A percentile compares a stretch with the other conserved stretches of the same genome.
phyloP scores from a whole-genome alignment of 2,329 filamentous ascomycete genomes.

The Mollisia scopiformis region DNA sequence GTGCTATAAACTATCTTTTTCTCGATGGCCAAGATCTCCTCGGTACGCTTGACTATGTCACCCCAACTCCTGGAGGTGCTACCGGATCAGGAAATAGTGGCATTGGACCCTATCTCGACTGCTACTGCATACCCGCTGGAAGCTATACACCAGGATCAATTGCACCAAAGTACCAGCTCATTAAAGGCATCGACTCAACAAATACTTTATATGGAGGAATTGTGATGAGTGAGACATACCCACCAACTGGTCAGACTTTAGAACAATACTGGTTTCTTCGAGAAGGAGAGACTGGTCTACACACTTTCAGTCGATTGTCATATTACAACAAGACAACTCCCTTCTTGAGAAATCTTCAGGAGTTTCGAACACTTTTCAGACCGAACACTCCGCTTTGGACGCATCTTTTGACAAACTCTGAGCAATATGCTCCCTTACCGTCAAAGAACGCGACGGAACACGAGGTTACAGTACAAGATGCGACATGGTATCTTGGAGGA shows the following conservation, averaged over 20 bases:
- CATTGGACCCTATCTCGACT: conserved; percentile 62
- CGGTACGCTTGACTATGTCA: conserved; percentile 39
- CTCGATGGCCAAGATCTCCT: conserved; percentile 57
- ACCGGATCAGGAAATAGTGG: conserved; percentile 46
- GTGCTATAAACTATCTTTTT: conserved; percentile 44
- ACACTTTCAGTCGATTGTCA: conserved; percentile 61
- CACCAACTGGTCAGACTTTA: conserved; percentile 58
- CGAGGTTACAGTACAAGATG: conserved; percentile 61
- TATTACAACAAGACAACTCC: conserved; percentile 62
- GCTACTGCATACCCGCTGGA: conserved; percentile 62
- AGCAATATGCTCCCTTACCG: conserved; percentile 56
- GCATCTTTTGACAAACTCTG: conserved; percentile 59
- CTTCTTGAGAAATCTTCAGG: conserved; percentile 60
- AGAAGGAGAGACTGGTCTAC: conserved; percentile 64
- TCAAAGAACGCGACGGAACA: conserved; percentile 44
- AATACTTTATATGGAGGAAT: conserved; percentile 59
- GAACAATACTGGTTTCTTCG: conserved; percentile 69
- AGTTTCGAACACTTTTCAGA: conserved; percentile 63
- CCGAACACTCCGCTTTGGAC: conserved; percentile 64
- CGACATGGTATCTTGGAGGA: conserved; percentile 63
- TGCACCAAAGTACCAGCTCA: conserved; percentile 51
- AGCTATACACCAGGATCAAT: conserved; percentile 61
- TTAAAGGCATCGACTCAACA: conserved; percentile 52
- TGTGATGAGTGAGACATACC: conserved; percentile 61
- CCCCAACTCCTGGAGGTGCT: conserved; percentile 23